These are phyloP conservation scores for Cyberlindnera mississippiensis DNA, from an alignment of 805 yeast genomes.

Conservation along the genomic window DNA sequence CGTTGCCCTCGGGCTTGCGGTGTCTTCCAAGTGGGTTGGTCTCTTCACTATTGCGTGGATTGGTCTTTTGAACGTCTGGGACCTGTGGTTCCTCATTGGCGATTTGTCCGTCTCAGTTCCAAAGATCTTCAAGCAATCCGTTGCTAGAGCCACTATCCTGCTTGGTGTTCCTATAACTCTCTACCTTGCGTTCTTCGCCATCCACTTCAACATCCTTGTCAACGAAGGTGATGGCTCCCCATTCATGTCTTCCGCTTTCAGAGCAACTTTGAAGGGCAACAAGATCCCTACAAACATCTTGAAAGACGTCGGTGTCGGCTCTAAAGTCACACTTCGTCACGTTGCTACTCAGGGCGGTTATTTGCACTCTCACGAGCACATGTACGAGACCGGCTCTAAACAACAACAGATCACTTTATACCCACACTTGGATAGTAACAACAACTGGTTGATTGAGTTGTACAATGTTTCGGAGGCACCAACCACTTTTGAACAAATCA, in stretches of 20 bases:
- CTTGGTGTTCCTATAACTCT: constrained; percentile 55
- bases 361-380: constrained; percentile 72
- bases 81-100: constrained; percentile 70
- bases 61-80: constrained; percentile 56
- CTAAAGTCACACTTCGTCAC: constrained; percentile 64
- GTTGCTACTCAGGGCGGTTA: constrained; percentile 72
- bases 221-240: constrained; percentile 70
- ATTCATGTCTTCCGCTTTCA: constrained; percentile 69
- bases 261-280: constrained; percentile 57
- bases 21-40: constrained; percentile 83
- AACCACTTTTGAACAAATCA: constrained; percentile 55
- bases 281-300: constrained; percentile 52
- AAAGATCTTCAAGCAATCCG: constrained; percentile 43
- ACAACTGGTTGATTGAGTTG: constrained; percentile 67
- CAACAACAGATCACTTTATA: constrained; percentile 82
- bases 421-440: constrained; percentile 73
- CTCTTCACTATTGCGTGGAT: constrained; percentile 77
- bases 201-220: constrained; percentile 56
- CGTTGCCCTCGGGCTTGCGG: constrained; percentile 66
- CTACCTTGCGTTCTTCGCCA: constrained; percentile 54
- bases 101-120: constrained; percentile 52
- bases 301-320: constrained; percentile 72
- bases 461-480: constrained; percentile 57
- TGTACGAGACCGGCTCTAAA: constrained; percentile 73
- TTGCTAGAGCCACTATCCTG: constrained; percentile 48